Conservation (phyloP, 306 rosid species). For the Gastrolobium villosum region DNA sequence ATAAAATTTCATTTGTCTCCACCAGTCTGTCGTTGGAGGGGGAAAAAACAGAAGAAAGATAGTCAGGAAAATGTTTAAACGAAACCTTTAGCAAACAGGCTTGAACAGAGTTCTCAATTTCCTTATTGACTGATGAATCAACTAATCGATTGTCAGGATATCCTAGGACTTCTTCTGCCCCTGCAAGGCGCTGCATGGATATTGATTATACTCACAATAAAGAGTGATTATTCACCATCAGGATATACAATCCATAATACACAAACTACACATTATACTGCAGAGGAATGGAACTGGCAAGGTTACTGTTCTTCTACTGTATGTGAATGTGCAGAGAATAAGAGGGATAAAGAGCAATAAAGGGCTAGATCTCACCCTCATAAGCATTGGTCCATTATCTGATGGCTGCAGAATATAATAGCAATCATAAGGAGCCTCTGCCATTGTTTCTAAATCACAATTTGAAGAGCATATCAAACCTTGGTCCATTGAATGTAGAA, state of each 20-base stretch:
- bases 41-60: neutral
- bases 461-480: slow-evolving; percentile 61
- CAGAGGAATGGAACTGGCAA: slow-evolving; percentile 34
- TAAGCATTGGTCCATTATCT: slow-evolving; percentile 73
- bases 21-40: slow-evolving; percentile 26
- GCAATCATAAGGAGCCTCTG: slow-evolving; percentile 67
- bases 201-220: slow-evolving; percentile 34
- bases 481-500: slow-evolving; percentile 61
- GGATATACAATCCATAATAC: slow-evolving; percentile 41
- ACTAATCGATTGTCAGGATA: slow-evolving; percentile 56
- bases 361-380: slow-evolving; percentile 63
- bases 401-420: slow-evolving; percentile 81
- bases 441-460: slow-evolving; percentile 67
- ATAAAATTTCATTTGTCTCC: slow-evolving; percentile 30
- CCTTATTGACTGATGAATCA: slow-evolving; percentile 57
- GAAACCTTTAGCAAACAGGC: slow-evolving; percentile 67
- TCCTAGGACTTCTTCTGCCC: slow-evolving; percentile 75
- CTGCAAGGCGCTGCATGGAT: slow-evolving; percentile 74
- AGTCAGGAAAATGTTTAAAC: slow-evolving; percentile 40
- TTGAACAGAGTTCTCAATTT: slow-evolving; percentile 68
- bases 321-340: slow-evolving; percentile 38
- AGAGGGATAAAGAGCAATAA: slow-evolving; percentile 30
- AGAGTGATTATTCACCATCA: slow-evolving; percentile 28
- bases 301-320: slow-evolving; percentile 19
- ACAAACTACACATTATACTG: slow-evolving; percentile 28